Conservation (phyloP, 2,329 filamentous ascomycete genomes). For the Pseudogymnoascus sp. region DNA sequence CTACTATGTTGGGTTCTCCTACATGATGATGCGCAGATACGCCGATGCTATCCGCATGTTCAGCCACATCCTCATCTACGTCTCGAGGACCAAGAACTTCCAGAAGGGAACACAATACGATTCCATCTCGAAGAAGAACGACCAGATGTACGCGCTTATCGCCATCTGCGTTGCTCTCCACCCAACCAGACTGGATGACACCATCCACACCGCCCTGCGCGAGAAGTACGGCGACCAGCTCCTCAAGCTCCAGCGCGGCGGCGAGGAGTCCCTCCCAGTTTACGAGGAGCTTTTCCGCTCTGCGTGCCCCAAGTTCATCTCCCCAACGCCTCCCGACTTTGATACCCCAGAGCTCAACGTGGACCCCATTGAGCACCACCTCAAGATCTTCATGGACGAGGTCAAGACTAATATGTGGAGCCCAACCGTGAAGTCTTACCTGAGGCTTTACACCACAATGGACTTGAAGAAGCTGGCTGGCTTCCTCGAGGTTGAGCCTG, state of each 20-base stretch:
- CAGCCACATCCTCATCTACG: conserved; percentile 98
- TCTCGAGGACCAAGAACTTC: conserved; percentile 99
- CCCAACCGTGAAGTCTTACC: conserved; percentile 95
- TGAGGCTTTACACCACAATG: conserved; percentile 99
- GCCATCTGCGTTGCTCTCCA: conserved; percentile 98
- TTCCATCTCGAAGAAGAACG: conserved; percentile 99
- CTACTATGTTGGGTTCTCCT: conserved; percentile 99
- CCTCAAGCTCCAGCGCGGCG: conserved; percentile 89
- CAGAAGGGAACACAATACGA: conserved; percentile 99
- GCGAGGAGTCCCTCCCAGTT: conserved; percentile 87
- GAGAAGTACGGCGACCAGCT: conserved; percentile 99
- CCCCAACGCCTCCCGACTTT: conserved; percentile 91
- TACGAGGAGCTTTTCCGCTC: conserved; percentile 97
- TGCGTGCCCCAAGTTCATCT: conserved; percentile 99
- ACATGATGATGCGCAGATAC: conserved; percentile 99
- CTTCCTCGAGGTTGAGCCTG: conserved; percentile 94
- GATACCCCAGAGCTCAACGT: conserved; percentile 94
- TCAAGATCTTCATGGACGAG: conserved; percentile 98
- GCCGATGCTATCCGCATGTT: conserved; percentile 99
- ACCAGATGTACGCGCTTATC: conserved; percentile 99
- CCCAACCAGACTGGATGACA: conserved; percentile 94
- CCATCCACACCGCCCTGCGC: conserved; percentile 92
- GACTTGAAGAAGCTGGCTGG: conserved; percentile 95
- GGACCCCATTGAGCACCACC: conserved; percentile 95
- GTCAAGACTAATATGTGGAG: conserved; percentile 99